Evolutionary conservation across 441 rosid genomes (phyloP).

Genomic region (California macrophylla): DNA sequence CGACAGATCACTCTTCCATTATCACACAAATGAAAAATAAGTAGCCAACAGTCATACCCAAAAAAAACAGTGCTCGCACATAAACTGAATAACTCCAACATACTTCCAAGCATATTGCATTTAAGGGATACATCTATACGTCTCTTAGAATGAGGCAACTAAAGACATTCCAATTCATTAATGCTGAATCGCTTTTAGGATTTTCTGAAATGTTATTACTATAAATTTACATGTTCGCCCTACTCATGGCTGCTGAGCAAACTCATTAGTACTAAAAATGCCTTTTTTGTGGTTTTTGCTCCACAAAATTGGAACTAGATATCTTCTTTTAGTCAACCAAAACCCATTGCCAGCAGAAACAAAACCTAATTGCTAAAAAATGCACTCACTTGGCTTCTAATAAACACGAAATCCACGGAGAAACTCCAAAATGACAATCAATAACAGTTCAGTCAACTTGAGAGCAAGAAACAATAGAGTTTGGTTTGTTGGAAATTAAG

Average conservation of each 20-base stretch:
- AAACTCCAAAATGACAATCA: no score
- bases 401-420: no score
- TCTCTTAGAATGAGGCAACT: neutral
- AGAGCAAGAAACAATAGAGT: neutral
- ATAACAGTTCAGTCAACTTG: neutral
- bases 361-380: neutral
- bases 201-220: neutral
- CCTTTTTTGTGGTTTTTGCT: no score
- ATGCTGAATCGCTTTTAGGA: neutral
- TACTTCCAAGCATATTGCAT: neutral
- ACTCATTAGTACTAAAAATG: no score
- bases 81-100: neutral
- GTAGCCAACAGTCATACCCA: no score
- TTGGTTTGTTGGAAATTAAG: neutral
- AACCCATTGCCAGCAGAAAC: neutral
- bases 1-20: no score
- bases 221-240: neutral
- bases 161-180: neutral
- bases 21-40: no score
- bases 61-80: neutral
- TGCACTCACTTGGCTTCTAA: neutral
- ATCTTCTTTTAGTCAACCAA: no score
- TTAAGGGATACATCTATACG: neutral
- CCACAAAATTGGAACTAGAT: no score
- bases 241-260: neutral